Conservation (phyloP, 2,329 filamentous ascomycete genomes). For the Pseudogymnoascus sp. region DNA sequence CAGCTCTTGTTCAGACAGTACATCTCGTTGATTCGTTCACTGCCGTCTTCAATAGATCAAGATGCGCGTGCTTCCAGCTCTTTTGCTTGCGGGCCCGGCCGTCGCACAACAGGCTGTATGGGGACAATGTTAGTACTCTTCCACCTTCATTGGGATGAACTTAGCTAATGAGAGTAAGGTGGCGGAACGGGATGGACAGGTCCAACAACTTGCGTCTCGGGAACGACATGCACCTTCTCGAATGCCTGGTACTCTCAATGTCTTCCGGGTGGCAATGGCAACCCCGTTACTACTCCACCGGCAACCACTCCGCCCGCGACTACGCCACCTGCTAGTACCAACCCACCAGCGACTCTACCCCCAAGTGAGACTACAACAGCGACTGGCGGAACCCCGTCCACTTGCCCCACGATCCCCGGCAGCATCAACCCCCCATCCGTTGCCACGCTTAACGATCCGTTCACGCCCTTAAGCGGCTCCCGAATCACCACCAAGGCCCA, state of each 20-base stretch:
- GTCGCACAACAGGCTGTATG: not conserved
- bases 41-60: not conserved
- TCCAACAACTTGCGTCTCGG: conserved; percentile 20
- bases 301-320: not conserved
- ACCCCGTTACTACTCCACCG: not conserved
- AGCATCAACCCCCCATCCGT: conserved; percentile 15
- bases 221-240: conserved; percentile 17
- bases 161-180: not conserved
- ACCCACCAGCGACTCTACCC: not conserved
- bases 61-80: not conserved
- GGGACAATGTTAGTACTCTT: conserved; percentile 1
- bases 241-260: conserved; percentile 27
- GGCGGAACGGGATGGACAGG: conserved; percentile 19
- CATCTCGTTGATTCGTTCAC: not conserved
- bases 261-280: conserved; percentile 13
- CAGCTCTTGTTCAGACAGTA: not conserved
- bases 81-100: conserved; percentile 3
- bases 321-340: not conserved
- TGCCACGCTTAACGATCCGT: conserved; percentile 38
- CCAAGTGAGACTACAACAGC: not conserved
- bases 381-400: not conserved
- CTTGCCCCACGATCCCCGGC: conserved; percentile 15
- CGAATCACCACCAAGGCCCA: conserved; percentile 41
- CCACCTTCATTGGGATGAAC: not conserved
- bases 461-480: conserved; percentile 39